Evolutionary conservation across 2,329 filamentous ascomycete genomes (phyloP), one percentile per base, ranked within the genome.

Genomic region (Trichoderma afroharzianum): DNA sequence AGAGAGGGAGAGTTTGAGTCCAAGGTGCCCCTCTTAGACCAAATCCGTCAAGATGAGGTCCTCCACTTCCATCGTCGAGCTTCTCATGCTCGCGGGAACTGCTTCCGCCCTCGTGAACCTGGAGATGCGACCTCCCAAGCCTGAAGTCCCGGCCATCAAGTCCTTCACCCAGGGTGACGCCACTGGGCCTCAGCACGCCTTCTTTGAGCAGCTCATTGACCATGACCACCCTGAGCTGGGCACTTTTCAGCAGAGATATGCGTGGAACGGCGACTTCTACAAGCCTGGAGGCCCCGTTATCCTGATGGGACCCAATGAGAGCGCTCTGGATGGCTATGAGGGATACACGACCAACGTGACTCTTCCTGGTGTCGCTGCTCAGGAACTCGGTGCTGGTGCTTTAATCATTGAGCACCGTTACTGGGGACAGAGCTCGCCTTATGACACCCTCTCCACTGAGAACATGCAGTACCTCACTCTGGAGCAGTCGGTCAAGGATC

Each of bases 361-460:
- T 61, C 83, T 93, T 1, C 85, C 89, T 58, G 87, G 87, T 43
- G 85, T 92, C 74, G 85, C 95, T 21, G 88, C 90, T 3, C 82
- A 90, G 75, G 90, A 89, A 1, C 91, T 90, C 0, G 83, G 89
- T 73, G 93, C 93, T 2, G 83, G 95, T 24, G 92, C 89, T 9
- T 90, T 97, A 9, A 87, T 95, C 63, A 85, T 96, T 3, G 93
- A 96, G 82, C 93, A 96, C 78, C 88, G 93, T 63, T 97, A 95
- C 84, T 97, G 94, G 78, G 93, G 93, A 71, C 85, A 85, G 15
- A 93, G 91, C 77, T 90, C 91, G 68, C 93, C 93, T 0, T 87
- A 87, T 0, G 78, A 84, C 3, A 86, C 93, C 76, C 84, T 94
- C 68, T 84, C 81, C 75, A 91, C 88, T 0, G 83, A 91, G 77